phyloP scores from a whole-genome alignment of 208 protist genomes.

The Leishmania braziliensis region DNA sequence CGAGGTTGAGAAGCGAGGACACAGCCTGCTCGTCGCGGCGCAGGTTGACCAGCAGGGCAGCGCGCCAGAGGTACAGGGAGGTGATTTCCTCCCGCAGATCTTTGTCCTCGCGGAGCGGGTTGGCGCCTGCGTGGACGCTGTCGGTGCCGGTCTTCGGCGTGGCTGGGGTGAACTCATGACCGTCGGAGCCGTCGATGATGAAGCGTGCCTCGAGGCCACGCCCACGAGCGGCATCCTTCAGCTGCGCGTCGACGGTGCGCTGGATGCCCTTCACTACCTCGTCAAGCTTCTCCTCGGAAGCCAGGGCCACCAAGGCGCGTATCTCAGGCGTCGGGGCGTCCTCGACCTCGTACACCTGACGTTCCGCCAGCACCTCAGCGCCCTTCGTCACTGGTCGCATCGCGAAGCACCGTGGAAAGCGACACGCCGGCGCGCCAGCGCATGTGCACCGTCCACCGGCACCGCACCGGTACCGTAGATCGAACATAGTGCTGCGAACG shows the following conservation, averaged over 20 bases:
- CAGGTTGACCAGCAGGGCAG: constrained; percentile 78
- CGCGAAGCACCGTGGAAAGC: constrained; percentile 75
- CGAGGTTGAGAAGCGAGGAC: constrained; percentile 69
- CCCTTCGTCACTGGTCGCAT: constrained; percentile 80
- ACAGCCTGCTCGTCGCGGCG: constrained; percentile 72
- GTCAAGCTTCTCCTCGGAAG: constrained; percentile 50
- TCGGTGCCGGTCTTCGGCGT: constrained; percentile 39
- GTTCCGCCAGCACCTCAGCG: constrained; percentile 66
- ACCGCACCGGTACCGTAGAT: constrained; percentile 76
- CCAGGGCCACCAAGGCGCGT: constrained; percentile 48
- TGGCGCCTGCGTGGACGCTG: constrained; percentile 43
- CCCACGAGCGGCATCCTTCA: constrained; percentile 40
- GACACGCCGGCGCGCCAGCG: constrained; percentile 46
- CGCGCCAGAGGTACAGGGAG: constrained; percentile 76
- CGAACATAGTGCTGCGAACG: constrained; percentile 65
- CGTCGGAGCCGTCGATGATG: constrained; percentile 22
- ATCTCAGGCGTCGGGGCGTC: constrained; percentile 56
- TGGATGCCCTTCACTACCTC: constrained; percentile 62
- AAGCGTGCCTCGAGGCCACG: constrained; percentile 36
- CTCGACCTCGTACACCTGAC: constrained; percentile 63
- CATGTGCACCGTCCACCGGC: constrained; percentile 73
- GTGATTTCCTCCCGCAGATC: constrained; percentile 58
- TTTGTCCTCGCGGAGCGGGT: constrained; percentile 54
- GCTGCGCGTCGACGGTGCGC: constrained; percentile 37
- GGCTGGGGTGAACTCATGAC: constrained; percentile 36